Percentiles rank a stretch among this genome's conserved stretches.
These are phyloP conservation scores for Boechera divaricarpa DNA, from an alignment of 345 rosid species.

Conservation along the genomic window DNA sequence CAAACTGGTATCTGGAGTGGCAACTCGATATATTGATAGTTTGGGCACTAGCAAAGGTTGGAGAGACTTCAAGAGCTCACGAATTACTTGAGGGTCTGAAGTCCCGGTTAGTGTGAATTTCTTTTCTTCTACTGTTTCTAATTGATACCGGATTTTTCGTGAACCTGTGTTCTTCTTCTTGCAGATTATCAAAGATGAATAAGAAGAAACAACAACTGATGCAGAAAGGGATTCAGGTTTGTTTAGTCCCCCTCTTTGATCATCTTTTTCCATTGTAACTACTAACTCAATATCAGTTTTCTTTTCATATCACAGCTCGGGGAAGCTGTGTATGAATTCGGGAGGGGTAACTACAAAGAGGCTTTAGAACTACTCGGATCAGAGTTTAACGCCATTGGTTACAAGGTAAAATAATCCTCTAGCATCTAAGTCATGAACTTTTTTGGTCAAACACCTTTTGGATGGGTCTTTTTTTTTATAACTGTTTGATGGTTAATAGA, in stretches of 20 bases:
- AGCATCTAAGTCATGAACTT: neutral
- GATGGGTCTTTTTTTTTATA: neutral
- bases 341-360: constrained; percentile 55
- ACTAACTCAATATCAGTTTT: constrained; percentile 14
- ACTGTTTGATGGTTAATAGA: constrained; percentile 47
- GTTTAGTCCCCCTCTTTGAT: constrained; percentile 51
- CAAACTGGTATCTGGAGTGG: constrained; percentile 77
- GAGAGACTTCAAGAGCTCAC: constrained; percentile 70
- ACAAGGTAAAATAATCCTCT: constrained; percentile 57
- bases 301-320: constrained; percentile 65
- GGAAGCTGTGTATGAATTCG: constrained; percentile 73
- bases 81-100: constrained; percentile 70
- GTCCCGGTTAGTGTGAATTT: constrained; percentile 55
- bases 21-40: constrained; percentile 77
- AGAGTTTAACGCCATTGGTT: constrained; percentile 66
- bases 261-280: neutral
- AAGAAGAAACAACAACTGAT: constrained; percentile 78
- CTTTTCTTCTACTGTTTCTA: constrained; percentile 22
- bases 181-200: constrained; percentile 66
- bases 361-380: constrained; percentile 69
- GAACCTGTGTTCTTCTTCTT: constrained; percentile 33
- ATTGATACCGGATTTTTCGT: constrained; percentile 4
- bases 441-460: constrained; percentile 7
- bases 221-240: constrained; percentile 75
- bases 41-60: constrained; percentile 77